Evolutionary conservation across 1,139 yeast genomes (phyloP), one percentile per base, ranked within the genome.

Genomic region (Yamadazyma diospyri): DNA sequence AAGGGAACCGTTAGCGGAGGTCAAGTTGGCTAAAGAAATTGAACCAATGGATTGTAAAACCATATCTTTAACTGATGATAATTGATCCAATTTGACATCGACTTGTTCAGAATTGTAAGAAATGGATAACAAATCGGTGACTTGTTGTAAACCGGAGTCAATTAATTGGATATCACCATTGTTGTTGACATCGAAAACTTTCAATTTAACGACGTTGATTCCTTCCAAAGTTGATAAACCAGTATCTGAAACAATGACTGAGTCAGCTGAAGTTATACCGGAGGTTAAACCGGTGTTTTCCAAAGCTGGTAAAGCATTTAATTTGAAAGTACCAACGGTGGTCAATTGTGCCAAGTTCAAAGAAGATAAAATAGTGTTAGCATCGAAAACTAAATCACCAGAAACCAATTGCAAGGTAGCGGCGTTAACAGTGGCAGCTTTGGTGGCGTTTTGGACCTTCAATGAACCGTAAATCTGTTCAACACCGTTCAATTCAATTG

Each of bases 171-270:
- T 72, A 51, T 89, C 77, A 59, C 71, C 72, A 57, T 73, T 72
- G 82, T 92, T 92, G 87, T 88, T 89, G 54, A 92, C 77, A 71
- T 88, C 76, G 72, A 88, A 85, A 40, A 70, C 69, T 57, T 76
- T 76, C 53, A 87, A 84, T 52, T 77, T 57, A 55, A 69, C 69
- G 50, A 89, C 84, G 59, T 79, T 78, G 59, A 92, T 77, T 61
- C 97, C 97, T 36, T 76, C 76, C 51, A 92, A 78, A 35, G 86
- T 68, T 52, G 72, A 72, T 60, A 92, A 74, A 49, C 81, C 76
- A 46, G 98, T 92, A 73, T 92, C 96, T 42, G 96, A 80, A 54
- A 92, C 81, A 57, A 69, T 58, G 48, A 92, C 73, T 39, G 75
- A 61, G 52, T 78, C 76, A 52, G 95, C 92, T 47, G 81, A 69